A percentile compares a stretch with the other conserved stretches of the same genome.
Conservation (phyloP, 805 yeast species). For the Tetrapisispora phaffii region DNA sequence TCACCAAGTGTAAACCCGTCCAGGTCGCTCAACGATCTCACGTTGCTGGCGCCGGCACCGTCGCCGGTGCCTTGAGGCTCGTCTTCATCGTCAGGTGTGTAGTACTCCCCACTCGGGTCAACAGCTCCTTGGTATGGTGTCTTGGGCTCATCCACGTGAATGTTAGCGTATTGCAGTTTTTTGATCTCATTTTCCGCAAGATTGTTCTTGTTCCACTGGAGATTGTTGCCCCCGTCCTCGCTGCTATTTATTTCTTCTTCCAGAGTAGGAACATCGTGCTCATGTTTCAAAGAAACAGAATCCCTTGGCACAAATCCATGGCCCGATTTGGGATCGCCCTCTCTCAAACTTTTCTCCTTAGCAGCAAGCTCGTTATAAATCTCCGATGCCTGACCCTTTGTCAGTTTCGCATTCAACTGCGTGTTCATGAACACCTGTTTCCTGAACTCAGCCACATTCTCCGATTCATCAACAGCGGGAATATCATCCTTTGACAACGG, state of each 20-base stretch:
- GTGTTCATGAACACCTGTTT: constrained; percentile 75
- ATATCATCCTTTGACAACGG: constrained; percentile 27
- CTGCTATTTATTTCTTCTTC: constrained; percentile 5
- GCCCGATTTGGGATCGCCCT: background rate
- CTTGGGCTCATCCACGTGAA: constrained; percentile 79
- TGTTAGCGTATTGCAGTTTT: constrained; percentile 50
- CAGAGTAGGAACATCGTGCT: constrained; percentile 13
- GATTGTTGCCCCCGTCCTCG: constrained; percentile 33
- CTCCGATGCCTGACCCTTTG: constrained; percentile 16
- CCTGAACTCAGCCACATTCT: constrained; percentile 37
- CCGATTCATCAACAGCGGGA: constrained; percentile 14
- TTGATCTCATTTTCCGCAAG: constrained; percentile 49
- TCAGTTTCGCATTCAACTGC: constrained; percentile 53
- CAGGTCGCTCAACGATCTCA: constrained; percentile 44
- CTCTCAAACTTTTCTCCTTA: background rate
- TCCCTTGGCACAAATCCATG: constrained; percentile 24
- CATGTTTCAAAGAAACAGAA: constrained; percentile 21
- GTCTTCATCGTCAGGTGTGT: constrained; percentile 47
- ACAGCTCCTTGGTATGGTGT: constrained; percentile 92
- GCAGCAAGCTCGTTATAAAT: background rate
- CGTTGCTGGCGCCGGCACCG: background rate
- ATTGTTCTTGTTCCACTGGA: constrained; percentile 82
- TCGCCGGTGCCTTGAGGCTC: constrained; percentile 29
- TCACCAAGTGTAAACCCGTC: constrained; percentile 50
- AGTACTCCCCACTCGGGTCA: constrained; percentile 71